phyloP scores from a whole-genome alignment of 495 filamentous ascomycete genomes.

The Cercophora newfieldiana region DNA sequence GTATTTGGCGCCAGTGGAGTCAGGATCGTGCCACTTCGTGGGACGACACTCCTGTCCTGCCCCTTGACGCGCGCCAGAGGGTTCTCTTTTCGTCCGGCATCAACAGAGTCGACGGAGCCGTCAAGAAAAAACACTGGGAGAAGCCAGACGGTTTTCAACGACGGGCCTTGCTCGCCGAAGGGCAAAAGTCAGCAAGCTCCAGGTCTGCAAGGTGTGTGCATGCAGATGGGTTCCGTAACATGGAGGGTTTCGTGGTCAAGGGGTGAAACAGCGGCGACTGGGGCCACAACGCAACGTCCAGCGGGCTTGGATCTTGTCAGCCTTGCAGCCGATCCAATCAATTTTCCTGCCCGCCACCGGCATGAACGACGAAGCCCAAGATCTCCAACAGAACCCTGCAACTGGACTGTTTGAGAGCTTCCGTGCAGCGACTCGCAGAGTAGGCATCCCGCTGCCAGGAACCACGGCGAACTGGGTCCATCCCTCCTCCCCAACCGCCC shows the following conservation, averaged over 20 bases:
- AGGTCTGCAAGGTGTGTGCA: neutral
- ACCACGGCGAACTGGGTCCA: constrained; percentile 7
- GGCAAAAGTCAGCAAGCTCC: neutral
- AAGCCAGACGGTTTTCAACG: neutral
- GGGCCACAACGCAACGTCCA: constrained; percentile 25
- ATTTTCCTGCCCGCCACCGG: neutral
- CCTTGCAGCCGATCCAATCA: constrained; percentile 37
- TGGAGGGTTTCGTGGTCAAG: neutral
- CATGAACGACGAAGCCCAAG: constrained; percentile 29
- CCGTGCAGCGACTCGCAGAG: constrained; percentile 19
- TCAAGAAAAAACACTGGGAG: neutral
- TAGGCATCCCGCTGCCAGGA: constrained; percentile 8
- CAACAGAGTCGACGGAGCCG: neutral
- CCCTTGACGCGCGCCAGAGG: neutral
- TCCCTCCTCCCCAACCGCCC: neutral
- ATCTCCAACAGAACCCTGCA: constrained; percentile 30
- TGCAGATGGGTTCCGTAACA: neutral
- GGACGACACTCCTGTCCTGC: neutral
- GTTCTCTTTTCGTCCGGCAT: neutral
- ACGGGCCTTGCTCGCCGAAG: neutral
- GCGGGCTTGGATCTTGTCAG: constrained; percentile 27
- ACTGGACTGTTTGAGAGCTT: constrained; percentile 36
- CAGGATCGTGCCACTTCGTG: neutral
- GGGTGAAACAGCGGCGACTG: constrained; percentile 36
- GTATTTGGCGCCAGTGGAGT: neutral